A percentile compares a stretch with the other conserved stretches of the same genome.
These are phyloP conservation scores for Centella asiatica DNA, from an alignment of 129 eudicot genomes.

Conservation along the genomic window DNA sequence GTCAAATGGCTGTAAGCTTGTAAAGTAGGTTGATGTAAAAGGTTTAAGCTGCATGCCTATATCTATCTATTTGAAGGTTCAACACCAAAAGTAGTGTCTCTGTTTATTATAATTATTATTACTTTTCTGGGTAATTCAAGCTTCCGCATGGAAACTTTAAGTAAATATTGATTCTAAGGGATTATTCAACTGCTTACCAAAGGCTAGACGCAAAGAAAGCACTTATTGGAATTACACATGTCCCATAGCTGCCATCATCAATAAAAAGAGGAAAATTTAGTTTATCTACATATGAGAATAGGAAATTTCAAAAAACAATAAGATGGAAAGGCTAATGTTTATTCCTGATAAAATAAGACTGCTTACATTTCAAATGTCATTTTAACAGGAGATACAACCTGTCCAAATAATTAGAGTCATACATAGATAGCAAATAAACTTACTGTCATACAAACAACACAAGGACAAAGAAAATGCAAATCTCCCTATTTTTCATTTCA, in stretches of 20 bases:
- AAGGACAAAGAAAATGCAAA: not conserved
- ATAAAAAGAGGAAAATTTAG: not conserved
- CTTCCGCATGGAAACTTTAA: no score
- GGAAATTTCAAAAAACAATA: not conserved
- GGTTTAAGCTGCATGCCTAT: no score
- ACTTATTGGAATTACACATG: constrained; percentile 92
- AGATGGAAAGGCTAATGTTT: not conserved
- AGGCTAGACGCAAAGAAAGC: constrained; percentile 99
- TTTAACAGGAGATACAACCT: constrained; percentile 94
- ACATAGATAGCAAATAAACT: constrained; percentile 10
- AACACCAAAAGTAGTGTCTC: no score
- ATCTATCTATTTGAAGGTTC: no score
- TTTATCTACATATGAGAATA: not conserved
- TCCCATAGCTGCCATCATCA: constrained; percentile 56
- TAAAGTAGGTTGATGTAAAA: no score
- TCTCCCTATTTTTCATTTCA: no score
- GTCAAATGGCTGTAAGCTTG: no score
- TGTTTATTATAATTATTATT: no score
- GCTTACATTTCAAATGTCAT: constrained; percentile 96
- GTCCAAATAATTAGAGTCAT: constrained; percentile 14
- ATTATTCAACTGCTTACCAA: constrained; percentile 45
- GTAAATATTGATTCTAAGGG: not conserved
- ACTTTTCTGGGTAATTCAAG: no score
- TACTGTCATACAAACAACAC: constrained; percentile 6
- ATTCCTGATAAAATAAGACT: not conserved